Conservation (phyloP, 148 eudicot species). For the Rhododendron griersonianum region DNA sequence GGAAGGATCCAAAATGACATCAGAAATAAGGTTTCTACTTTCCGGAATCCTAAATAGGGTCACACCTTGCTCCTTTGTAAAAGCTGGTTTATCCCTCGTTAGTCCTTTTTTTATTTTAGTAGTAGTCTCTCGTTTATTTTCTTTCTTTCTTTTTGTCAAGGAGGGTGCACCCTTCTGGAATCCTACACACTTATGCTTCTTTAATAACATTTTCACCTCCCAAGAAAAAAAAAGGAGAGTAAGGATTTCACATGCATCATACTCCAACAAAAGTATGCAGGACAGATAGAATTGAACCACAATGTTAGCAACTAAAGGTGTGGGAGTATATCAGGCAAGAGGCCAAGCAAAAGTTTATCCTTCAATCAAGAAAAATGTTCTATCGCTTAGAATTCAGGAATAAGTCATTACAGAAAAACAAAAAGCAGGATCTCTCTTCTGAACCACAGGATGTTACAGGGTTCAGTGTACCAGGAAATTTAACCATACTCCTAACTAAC, state of each 20-base stretch:
- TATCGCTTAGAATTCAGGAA: not conserved
- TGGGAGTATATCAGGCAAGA: not conserved
- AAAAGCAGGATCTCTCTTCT: not conserved
- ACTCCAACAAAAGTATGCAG: not conserved
- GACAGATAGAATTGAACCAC: not conserved
- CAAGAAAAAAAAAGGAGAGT: not conserved
- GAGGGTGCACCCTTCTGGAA: not conserved
- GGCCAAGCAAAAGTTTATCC: not conserved
- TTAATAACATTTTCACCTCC: not conserved
- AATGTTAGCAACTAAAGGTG: not conserved
- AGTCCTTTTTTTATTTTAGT: not conserved
- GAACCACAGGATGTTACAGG: not conserved
- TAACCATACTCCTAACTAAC: not conserved
- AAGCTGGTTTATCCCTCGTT: not conserved
- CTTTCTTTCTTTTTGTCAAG: not conserved
- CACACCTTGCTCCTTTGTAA: not conserved
- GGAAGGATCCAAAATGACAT: not conserved
- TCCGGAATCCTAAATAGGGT: not conserved
- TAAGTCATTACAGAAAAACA: not conserved
- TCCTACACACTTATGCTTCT: not conserved
- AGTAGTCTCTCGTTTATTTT: not conserved
- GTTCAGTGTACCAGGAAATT: not conserved
- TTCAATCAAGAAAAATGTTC: not conserved
- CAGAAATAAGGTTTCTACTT: not conserved
- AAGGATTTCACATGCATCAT: not conserved